These are phyloP conservation scores for Henckelia pumila DNA, from an alignment of 257 asterid species.

Conservation along the genomic window DNA sequence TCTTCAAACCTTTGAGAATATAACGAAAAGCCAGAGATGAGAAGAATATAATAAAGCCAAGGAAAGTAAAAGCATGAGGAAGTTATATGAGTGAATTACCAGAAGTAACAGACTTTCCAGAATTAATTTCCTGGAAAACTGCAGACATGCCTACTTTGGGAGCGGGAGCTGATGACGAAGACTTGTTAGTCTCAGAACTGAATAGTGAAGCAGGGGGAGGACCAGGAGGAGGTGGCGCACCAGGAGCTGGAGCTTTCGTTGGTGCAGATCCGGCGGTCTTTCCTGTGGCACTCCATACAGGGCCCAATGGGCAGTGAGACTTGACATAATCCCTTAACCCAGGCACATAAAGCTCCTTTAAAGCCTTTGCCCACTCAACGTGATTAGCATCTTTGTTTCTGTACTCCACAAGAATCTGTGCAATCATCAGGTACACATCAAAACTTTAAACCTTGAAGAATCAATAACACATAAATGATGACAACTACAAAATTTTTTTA, in stretches of 20 bases:
- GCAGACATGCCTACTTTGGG: constrained; percentile 96
- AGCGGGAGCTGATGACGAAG: constrained; percentile 76
- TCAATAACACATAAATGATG: not conserved
- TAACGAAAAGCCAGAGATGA: constrained; percentile 10
- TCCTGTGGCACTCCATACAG: constrained; percentile 88
- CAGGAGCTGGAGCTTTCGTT: constrained; percentile 47
- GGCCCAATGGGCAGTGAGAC: constrained; percentile 85
- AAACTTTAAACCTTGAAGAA: not conserved
- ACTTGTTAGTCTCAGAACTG: constrained; percentile 56
- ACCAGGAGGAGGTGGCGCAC: constrained; percentile 85
- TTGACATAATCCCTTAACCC: constrained; percentile 95
- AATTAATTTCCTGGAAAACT: constrained; percentile 79
- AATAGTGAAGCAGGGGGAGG: constrained; percentile 87
- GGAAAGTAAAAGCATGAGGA: not conserved
- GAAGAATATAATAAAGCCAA: constrained; percentile 1
- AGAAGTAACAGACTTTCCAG: constrained; percentile 75
- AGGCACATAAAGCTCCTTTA: constrained; percentile 87
- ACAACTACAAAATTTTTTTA: not conserved
- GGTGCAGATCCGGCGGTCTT: constrained; percentile 51
- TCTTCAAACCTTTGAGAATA: constrained; percentile 62
- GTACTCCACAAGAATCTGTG: constrained; percentile 84
- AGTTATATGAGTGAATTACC: constrained; percentile 43
- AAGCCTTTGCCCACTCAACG: constrained; percentile 95
- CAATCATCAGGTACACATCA: constrained; percentile 17
- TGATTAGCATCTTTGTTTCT: constrained; percentile 85